A percentile compares a stretch with the other conserved stretches of the same genome.
phyloP scores from a whole-genome alignment of 495 filamentous ascomycete genomes.

The Neurospora africana region DNA sequence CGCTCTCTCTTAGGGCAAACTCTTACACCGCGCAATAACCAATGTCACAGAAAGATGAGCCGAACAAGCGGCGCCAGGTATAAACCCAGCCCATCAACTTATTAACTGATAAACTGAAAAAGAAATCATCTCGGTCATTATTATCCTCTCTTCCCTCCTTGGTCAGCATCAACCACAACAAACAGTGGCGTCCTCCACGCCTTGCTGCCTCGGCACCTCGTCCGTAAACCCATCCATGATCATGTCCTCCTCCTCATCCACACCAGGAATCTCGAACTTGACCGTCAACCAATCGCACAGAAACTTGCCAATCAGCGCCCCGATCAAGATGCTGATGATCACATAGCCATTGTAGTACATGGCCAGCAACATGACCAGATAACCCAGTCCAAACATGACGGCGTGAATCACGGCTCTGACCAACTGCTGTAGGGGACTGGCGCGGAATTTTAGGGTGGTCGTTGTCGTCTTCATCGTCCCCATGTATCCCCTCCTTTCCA shows the following conservation, averaged over 20 bases:
- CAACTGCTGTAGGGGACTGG: slow-evolving; percentile 36
- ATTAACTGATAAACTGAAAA: background rate
- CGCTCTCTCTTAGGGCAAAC: background rate
- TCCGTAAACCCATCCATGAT: background rate
- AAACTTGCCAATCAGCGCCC: slow-evolving; percentile 37
- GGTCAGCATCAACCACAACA: slow-evolving; percentile 17
- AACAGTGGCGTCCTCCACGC: slow-evolving; percentile 17
- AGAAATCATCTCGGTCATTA: background rate
- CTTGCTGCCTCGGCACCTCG: background rate
- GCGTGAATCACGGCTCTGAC: slow-evolving; percentile 39
- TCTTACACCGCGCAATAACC: background rate
- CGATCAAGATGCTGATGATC: slow-evolving; percentile 47
- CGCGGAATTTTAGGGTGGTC: slow-evolving; percentile 28
- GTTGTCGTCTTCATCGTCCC: background rate
- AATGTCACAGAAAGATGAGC: background rate
- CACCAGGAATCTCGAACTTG: background rate
- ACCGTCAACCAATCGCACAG: slow-evolving; percentile 32
- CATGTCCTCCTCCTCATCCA: background rate
- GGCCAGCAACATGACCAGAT: slow-evolving; percentile 47
- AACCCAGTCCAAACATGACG: slow-evolving; percentile 42
- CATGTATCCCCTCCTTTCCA: background rate
- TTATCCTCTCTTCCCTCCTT: background rate
- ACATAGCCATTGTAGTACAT: slow-evolving; percentile 49
- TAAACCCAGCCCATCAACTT: background rate
- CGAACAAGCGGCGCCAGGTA: background rate